Percentiles rank a stretch among this genome's conserved stretches.
Conservation (phyloP, 2,329 filamentous ascomycete genomes). For the Seiridium cupressi region DNA sequence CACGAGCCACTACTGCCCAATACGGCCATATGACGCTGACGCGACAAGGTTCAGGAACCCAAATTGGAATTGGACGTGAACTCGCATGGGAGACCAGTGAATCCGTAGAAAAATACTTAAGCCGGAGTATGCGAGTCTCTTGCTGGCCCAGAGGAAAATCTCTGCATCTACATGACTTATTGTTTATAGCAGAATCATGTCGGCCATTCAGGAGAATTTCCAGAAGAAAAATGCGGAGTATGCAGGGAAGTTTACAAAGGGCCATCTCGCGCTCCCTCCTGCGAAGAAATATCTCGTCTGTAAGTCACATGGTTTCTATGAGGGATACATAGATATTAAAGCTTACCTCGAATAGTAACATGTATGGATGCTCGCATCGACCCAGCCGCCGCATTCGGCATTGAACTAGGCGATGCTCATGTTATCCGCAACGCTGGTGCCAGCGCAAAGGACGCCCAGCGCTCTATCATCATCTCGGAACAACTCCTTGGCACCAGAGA, state of each 20-base stretch:
- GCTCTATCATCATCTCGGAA: slow-evolving; percentile 75
- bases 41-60: not conserved
- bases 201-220: slow-evolving; percentile 52
- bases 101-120: not conserved
- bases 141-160: not conserved
- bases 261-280: slow-evolving; percentile 65
- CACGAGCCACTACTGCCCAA: not conserved
- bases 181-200: not conserved
- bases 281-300: slow-evolving; percentile 66
- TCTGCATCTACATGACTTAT: not conserved
- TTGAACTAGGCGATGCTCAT: slow-evolving; percentile 74
- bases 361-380: slow-evolving; percentile 82
- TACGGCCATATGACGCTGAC: not conserved
- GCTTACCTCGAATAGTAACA: slow-evolving; percentile 35
- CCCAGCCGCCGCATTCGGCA: slow-evolving; percentile 66
- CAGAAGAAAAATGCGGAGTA: slow-evolving; percentile 57
- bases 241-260: slow-evolving; percentile 60
- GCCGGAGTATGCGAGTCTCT: not conserved
- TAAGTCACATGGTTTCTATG: slow-evolving; percentile 32
- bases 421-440: slow-evolving; percentile 74
- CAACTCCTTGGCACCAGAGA: slow-evolving; percentile 76
- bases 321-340: not conserved
- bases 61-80: not conserved
- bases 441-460: slow-evolving; percentile 65
- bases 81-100: too few relatives aligned